These are phyloP conservation scores for Chlorella sorokiniana DNA, from an alignment of 139 green algal genomes.

Conservation along the genomic window DNA sequence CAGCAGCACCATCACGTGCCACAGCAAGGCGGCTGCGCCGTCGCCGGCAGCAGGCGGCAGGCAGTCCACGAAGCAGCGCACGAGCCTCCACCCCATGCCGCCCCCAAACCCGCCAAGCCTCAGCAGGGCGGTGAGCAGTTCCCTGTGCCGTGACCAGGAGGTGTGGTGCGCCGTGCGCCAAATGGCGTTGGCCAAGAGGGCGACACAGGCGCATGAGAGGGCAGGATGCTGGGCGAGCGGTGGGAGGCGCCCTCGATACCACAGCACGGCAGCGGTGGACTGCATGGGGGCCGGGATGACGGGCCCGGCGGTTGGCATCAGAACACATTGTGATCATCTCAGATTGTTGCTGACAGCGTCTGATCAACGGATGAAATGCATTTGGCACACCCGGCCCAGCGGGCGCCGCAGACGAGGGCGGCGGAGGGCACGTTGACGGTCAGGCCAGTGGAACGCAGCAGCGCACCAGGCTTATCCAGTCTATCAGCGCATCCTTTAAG, in stretches of 20 bases:
- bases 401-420: no score
- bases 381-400: no score
- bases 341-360: background rate
- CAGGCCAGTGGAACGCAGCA: no score
- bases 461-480: constrained; percentile 1
- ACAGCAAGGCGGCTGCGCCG: background rate
- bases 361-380: background rate
- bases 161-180: background rate
- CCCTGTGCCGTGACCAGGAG: background rate
- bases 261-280: background rate
- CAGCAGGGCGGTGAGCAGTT: background rate
- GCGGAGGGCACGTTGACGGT: no score
- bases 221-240: background rate
- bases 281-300: background rate
- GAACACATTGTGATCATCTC: background rate
- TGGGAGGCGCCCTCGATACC: background rate
- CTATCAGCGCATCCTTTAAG: constrained; percentile 23
- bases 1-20: background rate
- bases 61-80: background rate
- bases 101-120: background rate
- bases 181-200: background rate
- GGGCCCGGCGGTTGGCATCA: background rate
- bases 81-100: background rate
- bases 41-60: background rate
- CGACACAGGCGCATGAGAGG: background rate